Conservation (phyloP, 768 basidiomycete species). For the Punctularia strigosozonata region DNA sequence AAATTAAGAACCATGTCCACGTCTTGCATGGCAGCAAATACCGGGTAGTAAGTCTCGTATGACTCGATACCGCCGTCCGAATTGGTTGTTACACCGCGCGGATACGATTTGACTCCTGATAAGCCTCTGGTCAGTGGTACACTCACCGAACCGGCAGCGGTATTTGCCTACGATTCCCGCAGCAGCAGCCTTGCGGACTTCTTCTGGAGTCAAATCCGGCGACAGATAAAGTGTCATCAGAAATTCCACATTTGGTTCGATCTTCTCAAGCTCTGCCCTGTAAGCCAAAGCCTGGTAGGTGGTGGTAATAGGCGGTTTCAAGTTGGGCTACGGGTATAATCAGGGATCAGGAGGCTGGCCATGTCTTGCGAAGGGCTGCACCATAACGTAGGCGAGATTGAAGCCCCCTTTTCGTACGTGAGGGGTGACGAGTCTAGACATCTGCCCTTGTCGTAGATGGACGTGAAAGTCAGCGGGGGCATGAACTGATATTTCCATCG, state of each 20-base stretch:
- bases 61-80: slow-evolving; percentile 94
- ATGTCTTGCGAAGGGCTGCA: slow-evolving; percentile 20
- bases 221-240: slow-evolving; percentile 97
- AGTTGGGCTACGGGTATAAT: slow-evolving; percentile 59
- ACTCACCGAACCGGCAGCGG: not conserved
- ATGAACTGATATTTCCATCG: slow-evolving; percentile 34
- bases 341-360: slow-evolving; percentile 3
- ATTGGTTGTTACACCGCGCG: slow-evolving; percentile 94
- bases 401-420: slow-evolving; percentile 90
- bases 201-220: slow-evolving; percentile 79
- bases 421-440: slow-evolving; percentile 77
- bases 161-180: slow-evolving; percentile 61
- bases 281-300: slow-evolving; percentile 76
- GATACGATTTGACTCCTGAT: slow-evolving; percentile 88
- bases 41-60: slow-evolving; percentile 85
- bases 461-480: slow-evolving; percentile 93
- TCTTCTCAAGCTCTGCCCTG: slow-evolving; percentile 55
- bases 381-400: slow-evolving; percentile 92
- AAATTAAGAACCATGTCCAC: slow-evolving; percentile 91
- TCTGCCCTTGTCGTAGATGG: slow-evolving; percentile 81
- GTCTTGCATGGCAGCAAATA: slow-evolving; percentile 91
- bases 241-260: slow-evolving; percentile 74
- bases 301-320: slow-evolving; percentile 77
- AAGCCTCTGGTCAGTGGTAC: not conserved
- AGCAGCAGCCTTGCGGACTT: slow-evolving; percentile 76